Conservation (phyloP, 2,329 filamentous ascomycete genomes). For the Colletotrichum trifolii region DNA sequence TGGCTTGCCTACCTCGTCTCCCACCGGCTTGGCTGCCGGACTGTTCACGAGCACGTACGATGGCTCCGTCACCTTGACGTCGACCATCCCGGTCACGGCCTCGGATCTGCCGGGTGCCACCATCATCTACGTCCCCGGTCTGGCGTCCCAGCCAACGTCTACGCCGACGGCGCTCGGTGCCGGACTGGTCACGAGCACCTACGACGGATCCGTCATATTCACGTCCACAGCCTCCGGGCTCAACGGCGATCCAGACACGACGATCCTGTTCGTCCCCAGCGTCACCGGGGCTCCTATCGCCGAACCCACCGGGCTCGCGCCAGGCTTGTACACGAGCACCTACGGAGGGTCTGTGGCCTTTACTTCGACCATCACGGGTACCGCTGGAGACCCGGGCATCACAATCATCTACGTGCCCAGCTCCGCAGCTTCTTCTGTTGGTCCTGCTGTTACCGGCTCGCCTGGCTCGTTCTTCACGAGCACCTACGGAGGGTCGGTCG, state of each 20-base stretch:
- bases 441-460: background rate
- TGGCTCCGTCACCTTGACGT: slow-evolving; percentile 10
- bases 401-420: slow-evolving; percentile 22
- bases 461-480: slow-evolving; percentile 21
- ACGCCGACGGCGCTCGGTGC: too few species aligned
- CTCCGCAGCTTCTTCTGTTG: background rate
- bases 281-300: background rate
- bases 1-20: background rate
- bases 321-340: background rate
- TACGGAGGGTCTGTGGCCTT: slow-evolving; percentile 11
- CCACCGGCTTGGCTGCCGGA: too few species aligned
- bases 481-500: slow-evolving; percentile 19
- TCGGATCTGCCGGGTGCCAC: slow-evolving; percentile 2
- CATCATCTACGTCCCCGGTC: slow-evolving; percentile 6
- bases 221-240: background rate
- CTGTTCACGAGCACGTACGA: slow-evolving; percentile 4
- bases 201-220: slow-evolving; percentile 10
- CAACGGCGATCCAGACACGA: background rate
- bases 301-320: background rate
- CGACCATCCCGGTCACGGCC: background rate
- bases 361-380: background rate
- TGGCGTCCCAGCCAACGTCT: background rate
- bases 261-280: slow-evolving; percentile 1
- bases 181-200: slow-evolving; percentile 15
- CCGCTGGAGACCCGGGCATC: background rate